Evolutionary conservation across 208 protist species (phyloP), one percentile per base, ranked within the genome.

Genomic region (Jaenimonas drosophilae): DNA sequence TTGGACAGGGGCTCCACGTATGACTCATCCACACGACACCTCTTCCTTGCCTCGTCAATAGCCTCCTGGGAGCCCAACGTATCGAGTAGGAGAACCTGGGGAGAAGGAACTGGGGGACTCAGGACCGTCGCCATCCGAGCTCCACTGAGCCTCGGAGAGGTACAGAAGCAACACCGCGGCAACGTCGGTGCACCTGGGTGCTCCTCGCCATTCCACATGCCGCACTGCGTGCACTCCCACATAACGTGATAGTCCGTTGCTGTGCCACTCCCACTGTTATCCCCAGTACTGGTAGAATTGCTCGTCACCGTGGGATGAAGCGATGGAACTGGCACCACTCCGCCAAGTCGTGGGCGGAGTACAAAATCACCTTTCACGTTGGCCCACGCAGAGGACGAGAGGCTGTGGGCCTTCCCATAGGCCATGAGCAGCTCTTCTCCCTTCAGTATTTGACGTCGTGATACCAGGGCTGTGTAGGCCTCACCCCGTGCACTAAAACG

Each of bases 351-450:
- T 12, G 62, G 60, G 4, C 70, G 70, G 49, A 75, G 70, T 6
- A 94, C 60, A 0, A 70, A 44, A 30, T 74, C 56, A n/a, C 80
- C 85, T 19, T 62, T 58, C 21, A 79, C 31, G 29, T 75, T 76
- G 21, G 57, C 51, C 82, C 86, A 94, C 24, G 79, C 63, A 19
- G 59, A 69, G n/a, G 74, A 29, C 14, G 59, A 64, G 7, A 94
- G 60, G 27, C 62, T 68, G 51, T 91, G 81, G 19, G 76, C 76
- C 59, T 91, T 90, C 27, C 86, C 86, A 46, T 94, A 94, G 14
- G 76, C 61, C 81, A 94, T 90, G 1, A 94, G 59, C n/a, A 94
- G 84, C 47, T 94, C 86, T 47, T 94, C 86, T 3, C 82, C 86
- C 4, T 65, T 66, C 38, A 25, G 57, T 37, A 94, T 88, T 48